Conservation (phyloP, 306 rosid genomes). For the Citrullus colocynthis region DNA sequence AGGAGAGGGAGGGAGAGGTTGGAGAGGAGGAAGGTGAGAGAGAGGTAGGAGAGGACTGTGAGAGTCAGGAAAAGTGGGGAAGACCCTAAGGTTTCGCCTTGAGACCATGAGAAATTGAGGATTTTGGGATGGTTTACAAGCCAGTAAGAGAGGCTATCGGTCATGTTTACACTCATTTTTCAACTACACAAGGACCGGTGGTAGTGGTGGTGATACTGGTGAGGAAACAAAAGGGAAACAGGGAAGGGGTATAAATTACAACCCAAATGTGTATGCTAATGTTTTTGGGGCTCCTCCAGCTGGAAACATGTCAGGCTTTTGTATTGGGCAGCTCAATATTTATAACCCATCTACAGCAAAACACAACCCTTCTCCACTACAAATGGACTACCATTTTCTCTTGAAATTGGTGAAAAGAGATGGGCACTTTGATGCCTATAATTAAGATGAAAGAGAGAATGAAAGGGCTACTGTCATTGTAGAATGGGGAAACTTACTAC, state of each 20-base stretch:
- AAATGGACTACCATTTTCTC: not conserved
- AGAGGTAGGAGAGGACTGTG: slow-evolving; percentile 37
- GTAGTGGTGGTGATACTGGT: not conserved
- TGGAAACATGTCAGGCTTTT: not conserved
- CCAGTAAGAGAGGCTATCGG: slow-evolving; percentile 26
- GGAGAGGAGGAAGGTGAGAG: slow-evolving; percentile 37
- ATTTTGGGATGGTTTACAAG: slow-evolving; percentile 48
- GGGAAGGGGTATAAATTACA: not conserved
- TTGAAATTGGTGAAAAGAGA: not conserved
- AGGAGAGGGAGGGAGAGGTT: slow-evolving; percentile 13
- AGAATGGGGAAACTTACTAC: not conserved
- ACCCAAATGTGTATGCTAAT: too few species aligned
- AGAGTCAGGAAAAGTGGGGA: slow-evolving; percentile 31
- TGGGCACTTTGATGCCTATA: not conserved
- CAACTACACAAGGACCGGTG: too few species aligned
- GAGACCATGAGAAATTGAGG: slow-evolving; percentile 51
- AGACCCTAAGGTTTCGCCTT: slow-evolving; percentile 29
- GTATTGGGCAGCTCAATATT: not conserved
- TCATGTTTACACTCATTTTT: not conserved
- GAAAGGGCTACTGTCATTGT: not conserved
- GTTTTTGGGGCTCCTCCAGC: not conserved
- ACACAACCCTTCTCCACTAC: not conserved
- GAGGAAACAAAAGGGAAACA: not conserved
- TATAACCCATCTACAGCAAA: not conserved
- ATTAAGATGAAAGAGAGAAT: not conserved